These are phyloP conservation scores for Alloascoidea hylecoeti DNA, from an alignment of 805 yeast genomes.

Conservation along the genomic window DNA sequence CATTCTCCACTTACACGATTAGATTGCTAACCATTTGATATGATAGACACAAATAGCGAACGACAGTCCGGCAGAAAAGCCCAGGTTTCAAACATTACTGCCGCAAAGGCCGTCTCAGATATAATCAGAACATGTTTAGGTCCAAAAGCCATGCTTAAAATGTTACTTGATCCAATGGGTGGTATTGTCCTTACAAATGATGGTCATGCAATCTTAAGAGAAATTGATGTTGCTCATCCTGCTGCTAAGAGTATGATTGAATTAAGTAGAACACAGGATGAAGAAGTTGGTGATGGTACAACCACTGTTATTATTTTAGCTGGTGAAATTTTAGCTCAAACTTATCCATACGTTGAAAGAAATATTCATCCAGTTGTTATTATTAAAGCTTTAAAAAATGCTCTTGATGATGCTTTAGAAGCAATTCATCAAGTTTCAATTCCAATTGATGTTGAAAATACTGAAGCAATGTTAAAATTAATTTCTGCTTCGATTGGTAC, in stretches of 20 bases:
- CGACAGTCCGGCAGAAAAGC: conserved; percentile 97
- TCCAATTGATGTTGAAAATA: conserved; percentile 75
- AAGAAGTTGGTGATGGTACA: conserved; percentile 98
- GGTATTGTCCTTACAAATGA: conserved; percentile 96
- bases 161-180: conserved; percentile 88
- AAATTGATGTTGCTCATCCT: conserved; percentile 95
- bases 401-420: conserved; percentile 80
- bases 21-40: too few relatives aligned
- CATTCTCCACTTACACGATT: too few relatives aligned
- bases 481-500: conserved; percentile 92
- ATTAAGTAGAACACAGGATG: conserved; percentile 92
- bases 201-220: conserved; percentile 96
- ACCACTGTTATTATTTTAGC: conserved; percentile 95
- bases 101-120: conserved; percentile 99
- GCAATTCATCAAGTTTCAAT: conserved; percentile 71
- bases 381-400: conserved; percentile 86
- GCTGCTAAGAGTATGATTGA: conserved; percentile 99
- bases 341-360: conserved; percentile 83
- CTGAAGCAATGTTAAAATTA: conserved; percentile 73
- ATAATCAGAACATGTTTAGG: conserved; percentile 96
- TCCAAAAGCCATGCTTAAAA: conserved; percentile 97
- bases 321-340: conserved; percentile 92
- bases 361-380: conserved; percentile 95
- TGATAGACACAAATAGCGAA: conserved; percentile 64
- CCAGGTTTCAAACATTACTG: conserved; percentile 91